Conservation (phyloP, 2,329 filamentous ascomycete genomes). For the Chaetomiaceae sp. region DNA sequence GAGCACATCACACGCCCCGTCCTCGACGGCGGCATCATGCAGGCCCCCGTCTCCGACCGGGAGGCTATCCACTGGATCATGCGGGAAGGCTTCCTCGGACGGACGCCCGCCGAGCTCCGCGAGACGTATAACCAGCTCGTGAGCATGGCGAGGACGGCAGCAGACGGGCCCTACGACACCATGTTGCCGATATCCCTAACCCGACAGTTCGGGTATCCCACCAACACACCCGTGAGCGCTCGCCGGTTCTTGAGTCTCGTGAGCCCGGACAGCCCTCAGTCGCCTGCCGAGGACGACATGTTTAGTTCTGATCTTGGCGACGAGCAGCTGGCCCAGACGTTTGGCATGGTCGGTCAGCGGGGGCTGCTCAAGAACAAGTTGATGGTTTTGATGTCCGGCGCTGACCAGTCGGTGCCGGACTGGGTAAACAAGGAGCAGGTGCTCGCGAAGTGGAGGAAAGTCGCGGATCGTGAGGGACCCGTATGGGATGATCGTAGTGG, state of each 20-base stretch:
- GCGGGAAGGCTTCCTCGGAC: slow-evolving; percentile 36
- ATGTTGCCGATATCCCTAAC: slow-evolving; percentile 33
- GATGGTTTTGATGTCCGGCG: slow-evolving; percentile 56
- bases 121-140: slow-evolving; percentile 36
- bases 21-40: slow-evolving; percentile 70
- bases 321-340: slow-evolving; percentile 55
- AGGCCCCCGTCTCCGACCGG: slow-evolving; percentile 74
- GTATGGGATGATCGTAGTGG: slow-evolving; percentile 46
- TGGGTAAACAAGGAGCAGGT: slow-evolving; percentile 55
- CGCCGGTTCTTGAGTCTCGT: slow-evolving; percentile 42
- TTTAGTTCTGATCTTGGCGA: slow-evolving; percentile 69
- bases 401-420: slow-evolving; percentile 60
- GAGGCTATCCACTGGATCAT: slow-evolving; percentile 52
- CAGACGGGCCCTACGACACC: slow-evolving; percentile 27
- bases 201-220: slow-evolving; percentile 26
- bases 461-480: slow-evolving; percentile 33
- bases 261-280: slow-evolving; percentile 40
- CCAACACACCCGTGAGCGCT: slow-evolving; percentile 29
- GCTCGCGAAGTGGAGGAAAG: slow-evolving; percentile 51
- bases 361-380: slow-evolving; percentile 50
- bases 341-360: slow-evolving; percentile 49
- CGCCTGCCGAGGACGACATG: slow-evolving; percentile 69
- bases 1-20: slow-evolving; percentile 42
- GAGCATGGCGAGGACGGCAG: slow-evolving; percentile 31
- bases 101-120: slow-evolving; percentile 28